These are phyloP conservation scores for Heterobasidion annosum DNA, from an alignment of 1,284 basidiomycete genomes.

Conservation along the genomic window DNA sequence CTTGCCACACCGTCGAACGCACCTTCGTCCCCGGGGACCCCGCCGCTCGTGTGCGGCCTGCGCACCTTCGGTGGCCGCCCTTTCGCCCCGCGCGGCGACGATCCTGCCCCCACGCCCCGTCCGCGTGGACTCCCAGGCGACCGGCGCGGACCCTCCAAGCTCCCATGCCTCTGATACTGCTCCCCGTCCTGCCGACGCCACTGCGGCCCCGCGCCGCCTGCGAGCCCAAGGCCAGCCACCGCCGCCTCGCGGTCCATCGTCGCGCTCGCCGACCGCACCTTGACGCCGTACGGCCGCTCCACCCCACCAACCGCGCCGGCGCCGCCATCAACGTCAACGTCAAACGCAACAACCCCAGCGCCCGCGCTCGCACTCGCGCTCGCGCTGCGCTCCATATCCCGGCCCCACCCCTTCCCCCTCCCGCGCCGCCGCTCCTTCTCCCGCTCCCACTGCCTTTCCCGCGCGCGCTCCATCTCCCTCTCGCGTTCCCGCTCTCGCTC, in stretches of 20 bases:
- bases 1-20: too few relatives aligned
- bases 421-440: not conserved
- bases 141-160: not conserved
- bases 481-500: too few relatives aligned
- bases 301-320: constrained; percentile 1
- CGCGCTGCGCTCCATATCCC: constrained; percentile 6
- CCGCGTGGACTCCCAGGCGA: not conserved
- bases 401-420: not conserved
- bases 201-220: not conserved
- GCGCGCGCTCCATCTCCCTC: not conserved
- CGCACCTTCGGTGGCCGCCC: not conserved
- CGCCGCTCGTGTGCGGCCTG: not conserved
- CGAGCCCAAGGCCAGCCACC: not conserved
- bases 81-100: not conserved
- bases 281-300: constrained; percentile 5
- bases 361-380: constrained; percentile 8
- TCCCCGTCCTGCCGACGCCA: not conserved
- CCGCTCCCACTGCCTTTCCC: not conserved
- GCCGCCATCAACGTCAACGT: too few relatives aligned
- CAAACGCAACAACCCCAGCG: not conserved
- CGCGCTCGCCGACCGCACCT: constrained; percentile 9
- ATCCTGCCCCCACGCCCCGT: not conserved
- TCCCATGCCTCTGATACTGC: not conserved
- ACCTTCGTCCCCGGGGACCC: not conserved
- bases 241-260: constrained; percentile 4